Conservation (phyloP, 208 protist genomes). For the Wallacemonas sp. region DNA sequence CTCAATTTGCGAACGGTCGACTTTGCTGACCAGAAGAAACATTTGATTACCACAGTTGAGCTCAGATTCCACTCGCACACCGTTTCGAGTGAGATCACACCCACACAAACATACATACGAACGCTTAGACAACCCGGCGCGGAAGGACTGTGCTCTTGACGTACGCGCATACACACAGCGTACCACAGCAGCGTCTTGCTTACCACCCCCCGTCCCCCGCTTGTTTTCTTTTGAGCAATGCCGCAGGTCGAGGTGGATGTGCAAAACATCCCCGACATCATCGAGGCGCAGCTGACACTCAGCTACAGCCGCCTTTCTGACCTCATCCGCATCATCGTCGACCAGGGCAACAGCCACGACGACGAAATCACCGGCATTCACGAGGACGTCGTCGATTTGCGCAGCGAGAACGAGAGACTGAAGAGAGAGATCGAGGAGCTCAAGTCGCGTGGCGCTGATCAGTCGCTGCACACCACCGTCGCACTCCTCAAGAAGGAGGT, state of each 20-base stretch:
- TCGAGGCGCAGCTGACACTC: slow-evolving; percentile 89
- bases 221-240: slow-evolving; percentile 38
- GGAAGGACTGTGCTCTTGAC: neutral
- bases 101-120: too few species aligned
- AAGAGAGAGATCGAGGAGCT: slow-evolving; percentile 44
- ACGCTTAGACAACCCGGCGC: too few species aligned
- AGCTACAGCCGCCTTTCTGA: slow-evolving; percentile 86
- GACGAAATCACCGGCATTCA: slow-evolving; percentile 70
- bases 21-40: too few species aligned
- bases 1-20: too few species aligned
- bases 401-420: slow-evolving; percentile 56
- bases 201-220: neutral
- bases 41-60: too few species aligned
- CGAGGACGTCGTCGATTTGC: slow-evolving; percentile 44
- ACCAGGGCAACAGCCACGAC: slow-evolving; percentile 86
- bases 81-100: too few species aligned
- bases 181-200: neutral
- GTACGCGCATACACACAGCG: neutral
- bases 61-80: too few species aligned
- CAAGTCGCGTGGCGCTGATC: slow-evolving; percentile 15
- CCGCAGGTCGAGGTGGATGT: slow-evolving; percentile 73
- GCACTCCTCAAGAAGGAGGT: slow-evolving; percentile 19
- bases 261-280: slow-evolving; percentile 81
- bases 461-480: slow-evolving; percentile 8
- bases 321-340: slow-evolving; percentile 75